These are phyloP conservation scores for Fragilaria radians DNA, from an alignment of 108 stramenopile genomes.

Conservation along the genomic window DNA sequence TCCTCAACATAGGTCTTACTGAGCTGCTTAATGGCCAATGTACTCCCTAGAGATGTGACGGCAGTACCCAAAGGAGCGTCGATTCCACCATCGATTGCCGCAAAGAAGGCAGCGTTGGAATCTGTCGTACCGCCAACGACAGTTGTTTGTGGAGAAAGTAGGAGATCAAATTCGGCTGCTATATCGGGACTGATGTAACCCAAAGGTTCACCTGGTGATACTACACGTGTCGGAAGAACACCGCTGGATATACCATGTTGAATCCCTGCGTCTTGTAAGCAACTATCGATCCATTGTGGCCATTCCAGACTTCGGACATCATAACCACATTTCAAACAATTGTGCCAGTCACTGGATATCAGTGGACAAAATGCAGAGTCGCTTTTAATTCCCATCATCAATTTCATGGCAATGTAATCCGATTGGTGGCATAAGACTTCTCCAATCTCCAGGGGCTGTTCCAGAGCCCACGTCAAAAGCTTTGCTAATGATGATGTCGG, in stretches of 20 bases:
- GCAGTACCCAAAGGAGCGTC: slow-evolving; percentile 65
- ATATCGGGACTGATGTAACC: slow-evolving; percentile 54
- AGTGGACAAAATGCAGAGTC: no score
- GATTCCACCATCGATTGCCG: slow-evolving; percentile 58
- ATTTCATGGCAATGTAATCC: slow-evolving; percentile 74
- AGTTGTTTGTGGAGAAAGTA: slow-evolving; percentile 29
- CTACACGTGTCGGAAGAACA: slow-evolving; percentile 43
- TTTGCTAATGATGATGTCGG: slow-evolving; percentile 86
- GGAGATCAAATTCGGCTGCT: slow-evolving; percentile 50
- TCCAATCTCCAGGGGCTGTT: slow-evolving; percentile 37
- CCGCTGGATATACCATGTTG: slow-evolving; percentile 9
- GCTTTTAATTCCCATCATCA: slow-evolving; percentile 30
- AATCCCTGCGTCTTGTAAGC: slow-evolving; percentile 48
- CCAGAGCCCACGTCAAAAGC: slow-evolving; percentile 77
- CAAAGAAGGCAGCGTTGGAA: slow-evolving; percentile 90
- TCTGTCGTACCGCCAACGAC: slow-evolving; percentile 88
- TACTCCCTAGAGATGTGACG: slow-evolving; percentile 82
- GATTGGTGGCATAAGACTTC: slow-evolving; percentile 88
- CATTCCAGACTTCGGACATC: slow-evolving; percentile 69
- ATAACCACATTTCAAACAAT: slow-evolving; percentile 87
- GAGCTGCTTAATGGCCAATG: slow-evolving; percentile 84
- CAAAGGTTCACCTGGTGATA: slow-evolving; percentile 67
- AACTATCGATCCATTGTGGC: slow-evolving; percentile 59
- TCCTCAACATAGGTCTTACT: slow-evolving; percentile 77
- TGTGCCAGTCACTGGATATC: slow-evolving; percentile 85